These are phyloP conservation scores for Amniculicola lignicola DNA, from an alignment of 495 filamentous ascomycete genomes.

Conservation along the genomic window DNA sequence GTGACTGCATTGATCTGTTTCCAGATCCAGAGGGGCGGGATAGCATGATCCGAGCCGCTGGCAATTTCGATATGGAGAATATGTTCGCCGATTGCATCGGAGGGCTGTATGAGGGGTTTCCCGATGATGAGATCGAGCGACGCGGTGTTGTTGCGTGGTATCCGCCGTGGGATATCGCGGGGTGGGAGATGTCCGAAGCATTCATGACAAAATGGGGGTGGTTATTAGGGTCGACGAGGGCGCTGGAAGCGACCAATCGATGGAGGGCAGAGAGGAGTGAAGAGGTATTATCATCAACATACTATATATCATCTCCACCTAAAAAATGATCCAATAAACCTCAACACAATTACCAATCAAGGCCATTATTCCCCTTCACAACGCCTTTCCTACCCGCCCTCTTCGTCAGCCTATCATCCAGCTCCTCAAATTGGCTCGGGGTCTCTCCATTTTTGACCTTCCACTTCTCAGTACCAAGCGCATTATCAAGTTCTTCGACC, in stretches of 20 bases:
- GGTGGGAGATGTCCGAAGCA: constrained; percentile 49
- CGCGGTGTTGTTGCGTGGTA: constrained; percentile 45
- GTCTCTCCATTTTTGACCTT: constrained; percentile 74
- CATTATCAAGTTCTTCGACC: constrained; percentile 75
- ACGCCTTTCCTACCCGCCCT: constrained; percentile 55
- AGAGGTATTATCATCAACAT: too few relatives aligned
- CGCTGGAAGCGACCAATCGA: constrained; percentile 45
- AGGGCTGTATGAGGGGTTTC: constrained; percentile 45
- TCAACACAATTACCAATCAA: constrained; percentile 10
- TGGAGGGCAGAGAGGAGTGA: constrained; percentile 45
- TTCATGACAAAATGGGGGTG: constrained; percentile 49
- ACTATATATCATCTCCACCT: too few relatives aligned
- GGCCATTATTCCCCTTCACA: not conserved
- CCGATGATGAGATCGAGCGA: constrained; percentile 40
- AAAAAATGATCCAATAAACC: too few relatives aligned
- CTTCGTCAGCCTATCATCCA: constrained; percentile 61
- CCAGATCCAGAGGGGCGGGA: constrained; percentile 43
- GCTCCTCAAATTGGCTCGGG: constrained; percentile 58
- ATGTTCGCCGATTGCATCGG: constrained; percentile 46
- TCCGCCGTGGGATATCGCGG: constrained; percentile 43
- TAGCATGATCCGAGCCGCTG: constrained; percentile 40
- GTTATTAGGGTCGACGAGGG: constrained; percentile 37
- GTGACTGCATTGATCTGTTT: constrained; percentile 46
- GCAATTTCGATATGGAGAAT: constrained; percentile 45
- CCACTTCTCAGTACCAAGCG: constrained; percentile 79